Base-by-base conservation (phyloP, 129 eudicot genomes). In the Arctium minus region DNA sequence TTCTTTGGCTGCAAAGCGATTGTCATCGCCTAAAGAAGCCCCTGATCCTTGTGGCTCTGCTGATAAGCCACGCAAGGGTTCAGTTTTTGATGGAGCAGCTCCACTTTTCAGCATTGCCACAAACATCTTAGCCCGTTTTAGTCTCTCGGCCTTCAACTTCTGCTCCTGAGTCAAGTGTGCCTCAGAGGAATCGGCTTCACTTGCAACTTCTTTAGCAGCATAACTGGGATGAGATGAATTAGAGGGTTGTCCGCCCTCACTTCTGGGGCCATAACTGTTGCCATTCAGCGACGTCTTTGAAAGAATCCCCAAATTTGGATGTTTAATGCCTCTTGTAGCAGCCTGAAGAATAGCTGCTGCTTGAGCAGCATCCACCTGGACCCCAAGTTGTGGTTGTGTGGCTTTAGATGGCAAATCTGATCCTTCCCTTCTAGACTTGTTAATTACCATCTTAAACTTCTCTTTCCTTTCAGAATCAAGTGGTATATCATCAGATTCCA, bases 291-390 rank as follows among this genome's bases (percentile, higher is more conserved):
- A 46, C 27, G 80, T 30, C 70, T 80, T 81, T 15, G 91, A 79
- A 9, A 92, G 48, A 17, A 87, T 42, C 22, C 88, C 92, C 72
- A 90, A 76, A 86, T 73, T 81, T 48, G 99, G 90, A 60, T 69
- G 86, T 40, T 83, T 96, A 44, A 89, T 89, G 77, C 99, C 99
- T 85, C 97, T 87, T 10, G 95, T 91, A 72, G 99, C 99, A 83
- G 99, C 98, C 85, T 96, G 99, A 88, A 96, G 98, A 75, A 96
- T 96, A 68, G 97, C 98, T 36, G 98, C 99, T 3, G 98, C 98
- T 46, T 93, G 91, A 44, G 91, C 90, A 37, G 97, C 92, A 90
- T 93, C 97, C 84, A 96, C 90, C 81, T 85, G 80, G 39, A 90
- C 79, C 73, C 85, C 86, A 85, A 68, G 36, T 70, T 86, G 88